Conservation (phyloP, 139 green algal genomes). For the Marvania coccoides region DNA sequence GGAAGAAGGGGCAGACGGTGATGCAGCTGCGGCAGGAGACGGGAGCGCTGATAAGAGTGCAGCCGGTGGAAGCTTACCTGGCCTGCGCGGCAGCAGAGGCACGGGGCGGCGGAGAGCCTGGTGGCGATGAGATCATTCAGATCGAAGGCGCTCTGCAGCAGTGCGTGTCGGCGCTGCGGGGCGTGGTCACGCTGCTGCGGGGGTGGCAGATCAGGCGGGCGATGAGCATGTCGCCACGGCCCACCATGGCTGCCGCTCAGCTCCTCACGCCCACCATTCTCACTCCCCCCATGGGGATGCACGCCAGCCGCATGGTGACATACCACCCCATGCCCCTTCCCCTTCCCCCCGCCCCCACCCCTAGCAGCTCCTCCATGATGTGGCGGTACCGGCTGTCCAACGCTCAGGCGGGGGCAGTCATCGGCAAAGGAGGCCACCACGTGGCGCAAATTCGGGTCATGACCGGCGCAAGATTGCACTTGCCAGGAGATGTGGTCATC, state of each 20-base stretch:
- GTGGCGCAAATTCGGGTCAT: conserved; percentile 22
- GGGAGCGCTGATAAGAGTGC: conserved; percentile 23
- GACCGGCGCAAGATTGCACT: conserved; percentile 21
- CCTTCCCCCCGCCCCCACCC: background rate
- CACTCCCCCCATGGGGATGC: background rate
- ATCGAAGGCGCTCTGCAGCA: conserved; percentile 25
- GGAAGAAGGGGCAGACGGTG: conserved; percentile 23
- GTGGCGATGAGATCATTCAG: conserved; percentile 23
- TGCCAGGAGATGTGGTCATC: conserved; percentile 4
- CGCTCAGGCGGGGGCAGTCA: conserved; percentile 25
- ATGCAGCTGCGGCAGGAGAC: conserved; percentile 26
- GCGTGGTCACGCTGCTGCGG: conserved; percentile 28
- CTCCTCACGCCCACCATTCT: background rate
- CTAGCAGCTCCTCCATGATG: background rate
- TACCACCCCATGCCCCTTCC: too few relatives aligned
- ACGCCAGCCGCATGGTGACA: too few relatives aligned
- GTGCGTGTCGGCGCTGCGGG: conserved; percentile 16
- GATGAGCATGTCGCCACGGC: background rate
- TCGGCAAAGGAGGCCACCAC: conserved; percentile 29
- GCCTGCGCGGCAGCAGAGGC: background rate
- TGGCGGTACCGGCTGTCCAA: conserved; percentile 18
- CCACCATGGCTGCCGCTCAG: background rate
- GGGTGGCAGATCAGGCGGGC: conserved; percentile 22
- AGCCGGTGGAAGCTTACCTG: background rate
- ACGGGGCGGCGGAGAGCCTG: background rate